These are phyloP conservation scores for Candida yuanshanica DNA, from an alignment of 805 yeast genomes.

Conservation along the genomic window DNA sequence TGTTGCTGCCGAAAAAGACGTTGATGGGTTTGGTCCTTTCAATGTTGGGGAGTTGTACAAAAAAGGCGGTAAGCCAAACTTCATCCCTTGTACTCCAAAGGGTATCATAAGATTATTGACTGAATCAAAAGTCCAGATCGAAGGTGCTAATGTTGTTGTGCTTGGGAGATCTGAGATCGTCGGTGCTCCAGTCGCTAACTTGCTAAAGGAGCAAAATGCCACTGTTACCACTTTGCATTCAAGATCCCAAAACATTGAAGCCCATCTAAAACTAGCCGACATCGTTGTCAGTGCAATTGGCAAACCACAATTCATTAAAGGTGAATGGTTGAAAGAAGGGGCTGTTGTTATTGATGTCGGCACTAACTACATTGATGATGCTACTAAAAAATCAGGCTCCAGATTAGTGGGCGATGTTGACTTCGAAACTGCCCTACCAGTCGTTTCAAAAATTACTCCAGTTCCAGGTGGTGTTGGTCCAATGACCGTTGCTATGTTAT, in stretches of 20 bases:
- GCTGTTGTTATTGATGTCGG: slow-evolving; percentile 93
- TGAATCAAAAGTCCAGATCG: slow-evolving; percentile 47
- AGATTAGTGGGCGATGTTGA: slow-evolving; percentile 95
- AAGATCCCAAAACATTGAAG: slow-evolving; percentile 54
- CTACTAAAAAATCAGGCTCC: slow-evolving; percentile 67
- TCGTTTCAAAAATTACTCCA: slow-evolving; percentile 77
- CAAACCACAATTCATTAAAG: slow-evolving; percentile 74
- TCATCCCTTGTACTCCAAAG: slow-evolving; percentile 80
- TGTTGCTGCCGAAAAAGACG: slow-evolving; percentile 65
- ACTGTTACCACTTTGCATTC: slow-evolving; percentile 90
- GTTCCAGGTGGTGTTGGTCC: slow-evolving; percentile 99
- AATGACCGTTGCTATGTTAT: slow-evolving; percentile 95
- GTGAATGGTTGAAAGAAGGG: slow-evolving; percentile 82
- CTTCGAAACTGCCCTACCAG: slow-evolving; percentile 55
- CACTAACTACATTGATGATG: slow-evolving; percentile 80
- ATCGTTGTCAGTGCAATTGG: slow-evolving; percentile 92
- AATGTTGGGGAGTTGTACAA: slow-evolving; percentile 76
- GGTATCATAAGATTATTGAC: slow-evolving; percentile 66
- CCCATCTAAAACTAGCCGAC: slow-evolving; percentile 64
- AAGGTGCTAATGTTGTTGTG: slow-evolving; percentile 75
- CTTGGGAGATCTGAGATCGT: slow-evolving; percentile 92
- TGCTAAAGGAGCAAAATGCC: slow-evolving; percentile 67
- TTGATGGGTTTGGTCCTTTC: slow-evolving; percentile 76
- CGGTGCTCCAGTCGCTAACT: slow-evolving; percentile 86
- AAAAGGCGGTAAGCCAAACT: slow-evolving; percentile 63